phyloP scores from a whole-genome alignment of 345 rosid species.

The Geranium rotundifolium region DNA sequence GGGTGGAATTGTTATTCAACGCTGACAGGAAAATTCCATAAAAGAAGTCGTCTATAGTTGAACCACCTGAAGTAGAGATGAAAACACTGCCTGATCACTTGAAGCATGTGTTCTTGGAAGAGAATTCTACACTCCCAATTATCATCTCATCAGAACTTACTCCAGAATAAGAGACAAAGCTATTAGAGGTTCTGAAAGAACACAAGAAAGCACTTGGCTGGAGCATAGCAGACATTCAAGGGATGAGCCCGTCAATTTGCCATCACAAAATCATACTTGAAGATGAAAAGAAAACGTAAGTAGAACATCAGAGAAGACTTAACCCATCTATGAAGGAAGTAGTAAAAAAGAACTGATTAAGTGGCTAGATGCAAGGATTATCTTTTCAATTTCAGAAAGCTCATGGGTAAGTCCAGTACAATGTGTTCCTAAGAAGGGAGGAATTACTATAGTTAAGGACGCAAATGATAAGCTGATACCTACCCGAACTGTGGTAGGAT shows the following conservation, averaged over 20 bases:
- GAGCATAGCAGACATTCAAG: not conserved
- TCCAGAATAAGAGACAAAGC: not conserved
- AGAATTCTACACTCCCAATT: not conserved
- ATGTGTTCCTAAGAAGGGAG: not conserved
- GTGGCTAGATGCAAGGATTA: not conserved
- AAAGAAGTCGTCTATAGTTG: not conserved
- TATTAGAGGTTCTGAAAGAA: not conserved
- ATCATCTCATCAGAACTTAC: not conserved
- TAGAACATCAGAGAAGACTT: too few relatives aligned
- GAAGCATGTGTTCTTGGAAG: too few relatives aligned
- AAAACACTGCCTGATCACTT: too few relatives aligned
- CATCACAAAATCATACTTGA: too few relatives aligned
- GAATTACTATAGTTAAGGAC: too few relatives aligned
- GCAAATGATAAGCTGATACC: too few relatives aligned
- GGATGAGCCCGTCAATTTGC: not conserved
- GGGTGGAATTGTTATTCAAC: too few relatives aligned
- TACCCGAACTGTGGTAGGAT: too few relatives aligned
- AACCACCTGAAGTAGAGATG: too few relatives aligned
- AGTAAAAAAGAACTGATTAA: not conserved
- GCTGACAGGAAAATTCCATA: not conserved
- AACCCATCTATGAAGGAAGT: too few relatives aligned
- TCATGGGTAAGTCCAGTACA: not conserved
- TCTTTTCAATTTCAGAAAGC: not conserved
- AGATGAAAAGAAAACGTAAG: too few relatives aligned
- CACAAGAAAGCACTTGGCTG: not conserved